A percentile compares a stretch with the other conserved stretches of the same genome.
Conservation (phyloP, 768 basidiomycete genomes). For the Mycena pura region DNA sequence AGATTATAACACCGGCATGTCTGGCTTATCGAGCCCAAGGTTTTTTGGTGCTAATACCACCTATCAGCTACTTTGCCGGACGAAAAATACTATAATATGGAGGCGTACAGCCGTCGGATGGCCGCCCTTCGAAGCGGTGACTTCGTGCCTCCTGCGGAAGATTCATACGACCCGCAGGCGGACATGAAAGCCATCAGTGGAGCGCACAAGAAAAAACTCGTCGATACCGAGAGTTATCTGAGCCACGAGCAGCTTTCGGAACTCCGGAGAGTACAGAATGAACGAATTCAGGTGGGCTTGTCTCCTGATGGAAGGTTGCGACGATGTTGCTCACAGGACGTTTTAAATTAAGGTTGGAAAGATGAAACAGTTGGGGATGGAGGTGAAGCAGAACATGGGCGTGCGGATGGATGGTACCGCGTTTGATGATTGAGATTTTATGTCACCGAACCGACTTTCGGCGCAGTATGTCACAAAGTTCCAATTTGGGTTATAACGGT, state of each 20-base stretch:
- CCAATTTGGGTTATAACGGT: no score
- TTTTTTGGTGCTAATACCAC: neutral
- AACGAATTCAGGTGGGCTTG: conserved; percentile 74
- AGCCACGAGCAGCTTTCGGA: conserved; percentile 83
- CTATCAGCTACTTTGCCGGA: conserved; percentile 84
- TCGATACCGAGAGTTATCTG: conserved; percentile 78
- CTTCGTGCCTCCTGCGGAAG: conserved; percentile 72
- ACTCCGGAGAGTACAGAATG: conserved; percentile 82
- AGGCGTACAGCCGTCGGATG: conserved; percentile 86
- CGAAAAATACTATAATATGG: conserved; percentile 95
- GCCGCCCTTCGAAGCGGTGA: conserved; percentile 83
- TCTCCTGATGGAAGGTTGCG: neutral
- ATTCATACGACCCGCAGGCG: conserved; percentile 81
- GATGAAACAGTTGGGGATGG: conserved; percentile 90
- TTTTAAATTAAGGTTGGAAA: conserved; percentile 62
- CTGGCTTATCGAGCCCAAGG: neutral
- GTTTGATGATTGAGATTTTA: conserved; percentile 52
- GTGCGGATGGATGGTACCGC: conserved; percentile 83
- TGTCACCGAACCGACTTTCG: no score
- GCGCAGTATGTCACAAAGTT: no score
- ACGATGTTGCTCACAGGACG: neutral
- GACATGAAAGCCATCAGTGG: conserved; percentile 81
- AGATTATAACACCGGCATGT: conserved; percentile 80
- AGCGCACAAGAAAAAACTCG: conserved; percentile 70
- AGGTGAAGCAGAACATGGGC: conserved; percentile 83